Percentiles rank a stretch among this genome's conserved stretches.
These are phyloP conservation scores for Citrus unshiu DNA, from an alignment of 345 rosid genomes.

Conservation along the genomic window DNA sequence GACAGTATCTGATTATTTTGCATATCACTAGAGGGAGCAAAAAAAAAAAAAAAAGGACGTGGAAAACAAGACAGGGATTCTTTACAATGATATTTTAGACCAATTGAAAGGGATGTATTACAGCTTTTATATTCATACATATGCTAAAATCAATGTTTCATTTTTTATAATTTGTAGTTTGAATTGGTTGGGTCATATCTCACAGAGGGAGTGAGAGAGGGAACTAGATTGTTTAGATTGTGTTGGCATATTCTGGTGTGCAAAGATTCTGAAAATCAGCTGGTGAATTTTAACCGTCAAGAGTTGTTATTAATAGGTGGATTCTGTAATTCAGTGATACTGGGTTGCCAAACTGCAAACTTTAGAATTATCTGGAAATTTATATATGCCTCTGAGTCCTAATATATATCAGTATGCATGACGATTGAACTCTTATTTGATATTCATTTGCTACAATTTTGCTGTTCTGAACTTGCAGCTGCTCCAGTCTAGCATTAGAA, in stretches of 20 bases:
- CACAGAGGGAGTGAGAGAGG: too few species aligned
- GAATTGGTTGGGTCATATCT: background rate
- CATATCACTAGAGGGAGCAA: too few species aligned
- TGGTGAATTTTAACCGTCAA: background rate
- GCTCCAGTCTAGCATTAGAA: constrained; percentile 30
- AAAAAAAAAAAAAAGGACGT: too few species aligned
- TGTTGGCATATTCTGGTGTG: background rate
- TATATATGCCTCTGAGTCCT: background rate
- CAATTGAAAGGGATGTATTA: too few species aligned
- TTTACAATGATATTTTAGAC: too few species aligned
- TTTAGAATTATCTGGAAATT: background rate
- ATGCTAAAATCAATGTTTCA: background rate
- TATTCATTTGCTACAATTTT: background rate
- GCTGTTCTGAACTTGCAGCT: constrained; percentile 33
- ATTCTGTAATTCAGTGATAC: background rate
- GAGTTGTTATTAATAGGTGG: background rate
- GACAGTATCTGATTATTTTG: background rate
- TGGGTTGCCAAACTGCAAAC: background rate
- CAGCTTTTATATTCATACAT: background rate
- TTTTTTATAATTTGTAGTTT: background rate
- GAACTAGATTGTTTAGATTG: background rate
- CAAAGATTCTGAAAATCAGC: background rate
- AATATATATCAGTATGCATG: background rate
- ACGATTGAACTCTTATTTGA: background rate
- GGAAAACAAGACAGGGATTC: too few species aligned